Percentiles rank a stretch among this genome's conserved stretches.
Evolutionary conservation across 139 green algal genomes (phyloP).

Genomic region (Spirogloea muscicola): DNA sequence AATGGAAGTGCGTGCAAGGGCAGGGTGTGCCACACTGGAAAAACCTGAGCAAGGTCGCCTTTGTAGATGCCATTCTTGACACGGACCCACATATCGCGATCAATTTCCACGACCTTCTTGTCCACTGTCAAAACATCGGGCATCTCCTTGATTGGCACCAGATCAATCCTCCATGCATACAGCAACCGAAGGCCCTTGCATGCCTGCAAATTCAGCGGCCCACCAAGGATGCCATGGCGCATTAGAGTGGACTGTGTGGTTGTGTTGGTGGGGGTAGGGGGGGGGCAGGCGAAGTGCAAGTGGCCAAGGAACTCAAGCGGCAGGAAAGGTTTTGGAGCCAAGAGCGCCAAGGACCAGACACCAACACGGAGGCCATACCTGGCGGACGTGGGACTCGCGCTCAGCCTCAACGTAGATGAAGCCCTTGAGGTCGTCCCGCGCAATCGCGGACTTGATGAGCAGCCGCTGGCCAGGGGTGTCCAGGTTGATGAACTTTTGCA

Average conservation of each 20-base stretch:
- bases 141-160: slow-evolving; percentile 91
- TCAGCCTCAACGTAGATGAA: slow-evolving; percentile 93
- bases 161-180: slow-evolving; percentile 57
- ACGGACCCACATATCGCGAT: slow-evolving; percentile 75
- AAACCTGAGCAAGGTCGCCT: slow-evolving; percentile 72
- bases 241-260: neutral
- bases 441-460: slow-evolving; percentile 80
- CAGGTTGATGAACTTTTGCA: slow-evolving; percentile 79
- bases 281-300: neutral
- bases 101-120: slow-evolving; percentile 38
- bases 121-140: slow-evolving; percentile 73
- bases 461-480: slow-evolving; percentile 58
- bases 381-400: slow-evolving; percentile 82
- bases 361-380: slow-evolving; percentile 37
- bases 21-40: neutral
- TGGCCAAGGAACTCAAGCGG: neutral
- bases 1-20: neutral
- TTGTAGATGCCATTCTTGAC: slow-evolving; percentile 80
- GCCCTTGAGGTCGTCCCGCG: slow-evolving; percentile 89
- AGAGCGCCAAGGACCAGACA: neutral
- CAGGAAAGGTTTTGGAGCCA: neutral
- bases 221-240: neutral
- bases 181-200: slow-evolving; percentile 70
- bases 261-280: neutral
- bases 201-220: slow-evolving; percentile 38